phyloP scores from a whole-genome alignment of 371 early-diverging fungal species.

The Mortierella sp. region DNA sequence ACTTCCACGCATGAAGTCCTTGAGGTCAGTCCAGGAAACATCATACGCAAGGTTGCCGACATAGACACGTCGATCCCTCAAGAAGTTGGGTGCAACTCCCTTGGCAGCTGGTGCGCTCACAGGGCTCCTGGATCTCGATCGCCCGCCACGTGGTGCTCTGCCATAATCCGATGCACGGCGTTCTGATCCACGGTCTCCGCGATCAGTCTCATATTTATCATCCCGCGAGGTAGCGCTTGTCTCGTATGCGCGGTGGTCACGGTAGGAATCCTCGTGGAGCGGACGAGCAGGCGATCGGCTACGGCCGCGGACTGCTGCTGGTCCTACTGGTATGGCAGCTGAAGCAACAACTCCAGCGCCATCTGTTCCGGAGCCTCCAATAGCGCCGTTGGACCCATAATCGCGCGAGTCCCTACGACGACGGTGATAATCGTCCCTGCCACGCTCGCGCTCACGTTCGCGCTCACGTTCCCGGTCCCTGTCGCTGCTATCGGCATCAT shows the following conservation, averaged over 20 bases:
- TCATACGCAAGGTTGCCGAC: conserved; percentile 78
- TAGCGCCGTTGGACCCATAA: background rate
- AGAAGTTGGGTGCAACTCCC: background rate
- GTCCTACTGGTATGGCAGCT: background rate
- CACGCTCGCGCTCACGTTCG: background rate
- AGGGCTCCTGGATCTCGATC: conserved; percentile 48
- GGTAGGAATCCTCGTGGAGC: conserved; percentile 16
- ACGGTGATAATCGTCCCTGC: background rate
- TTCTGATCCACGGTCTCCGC: background rate
- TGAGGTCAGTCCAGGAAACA: conserved; percentile 72
- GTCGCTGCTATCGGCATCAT: background rate
- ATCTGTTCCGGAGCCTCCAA: background rate
- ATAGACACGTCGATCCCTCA: conserved; percentile 69
- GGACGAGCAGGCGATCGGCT: conserved; percentile 9
- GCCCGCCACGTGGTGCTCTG: conserved; percentile 15
- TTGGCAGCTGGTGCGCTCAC: background rate
- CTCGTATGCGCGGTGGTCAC: background rate
- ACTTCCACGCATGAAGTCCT: conserved; percentile 88
- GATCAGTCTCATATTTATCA: conserved; percentile 32
- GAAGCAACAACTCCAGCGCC: background rate
- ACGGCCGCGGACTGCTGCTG: conserved; percentile 15
- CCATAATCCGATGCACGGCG: conserved; percentile 19
- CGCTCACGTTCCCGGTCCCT: conserved; percentile 2
- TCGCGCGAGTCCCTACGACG: conserved; percentile 23
- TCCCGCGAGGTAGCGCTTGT: conserved; percentile 8